Base-by-base conservation (phyloP, 495 filamentous ascomycete species). In the Neurospora sp. region DNA sequence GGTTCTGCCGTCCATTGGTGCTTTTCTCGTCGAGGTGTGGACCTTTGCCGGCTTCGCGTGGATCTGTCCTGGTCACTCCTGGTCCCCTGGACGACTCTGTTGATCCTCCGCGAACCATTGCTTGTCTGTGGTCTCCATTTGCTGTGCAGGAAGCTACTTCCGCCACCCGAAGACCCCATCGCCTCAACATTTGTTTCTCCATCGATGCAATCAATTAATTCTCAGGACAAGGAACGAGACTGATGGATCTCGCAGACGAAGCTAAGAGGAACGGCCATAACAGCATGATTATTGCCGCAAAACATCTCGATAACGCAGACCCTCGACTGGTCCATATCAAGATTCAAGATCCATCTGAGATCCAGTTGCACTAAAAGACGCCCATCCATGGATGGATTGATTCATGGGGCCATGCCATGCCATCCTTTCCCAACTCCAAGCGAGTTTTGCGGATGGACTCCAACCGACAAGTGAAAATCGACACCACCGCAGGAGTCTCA, bases 1-100 rank as follows among this genome's bases (percentile, higher is more conserved):
- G 78, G 76, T 78, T 78, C 78, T 77, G 77, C 72, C 75, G 72
- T 19, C 73, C 59, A 54, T 54, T 54, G 45, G 45, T 62, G 28
- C 24, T 59, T 17, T 8, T 8, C 48, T 17, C 48, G 24, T 62
- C 24, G 48, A 62, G 24, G 13, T 62, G 48, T 59, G 48, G 48
- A 31, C 48, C 24, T 31, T 31, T 62, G 48, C 48, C 48, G 48
- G 48, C 48, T 62, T 62, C 43, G 43, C 43, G 48, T 59, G 48
- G 48, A 28, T 21, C 48, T 17, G 15, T n/a, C 43, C 43, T 15
- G 21, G 21, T 28, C 21, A 28, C 24, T 62, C 48, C 45, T 28
- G 45, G 45, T 39, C 39, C 40, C 39, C 40, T 42, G 40, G 15
- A 43, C 21, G 45, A 54, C 19, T 45, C 19, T 48, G 19, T 28